phyloP scores from a whole-genome alignment of 2,329 filamentous ascomycete genomes.

The Didymellaceae sp. region DNA sequence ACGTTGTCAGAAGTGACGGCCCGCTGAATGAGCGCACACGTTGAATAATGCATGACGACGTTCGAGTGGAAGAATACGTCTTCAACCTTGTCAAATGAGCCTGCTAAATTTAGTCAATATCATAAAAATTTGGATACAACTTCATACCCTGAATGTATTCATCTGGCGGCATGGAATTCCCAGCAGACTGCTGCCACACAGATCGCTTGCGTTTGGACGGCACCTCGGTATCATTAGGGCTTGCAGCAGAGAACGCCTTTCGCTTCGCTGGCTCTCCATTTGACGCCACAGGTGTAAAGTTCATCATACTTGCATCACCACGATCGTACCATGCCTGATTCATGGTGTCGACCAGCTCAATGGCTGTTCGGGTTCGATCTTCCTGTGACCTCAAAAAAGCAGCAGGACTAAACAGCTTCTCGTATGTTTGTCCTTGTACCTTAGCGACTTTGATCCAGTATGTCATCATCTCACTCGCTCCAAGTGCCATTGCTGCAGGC shows the following conservation, averaged over 20 bases:
- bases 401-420: slow-evolving; percentile 47
- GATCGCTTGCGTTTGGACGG: slow-evolving; percentile 30
- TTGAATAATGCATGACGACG: slow-evolving; percentile 44
- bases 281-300: slow-evolving; percentile 4
- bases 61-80: slow-evolving; percentile 44
- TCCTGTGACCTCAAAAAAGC: slow-evolving; percentile 36
- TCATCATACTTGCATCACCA: slow-evolving; percentile 29
- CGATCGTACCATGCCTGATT: slow-evolving; percentile 40
- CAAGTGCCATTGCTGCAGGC: slow-evolving; percentile 8
- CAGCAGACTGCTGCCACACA: slow-evolving; percentile 3
- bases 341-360: slow-evolving; percentile 35
- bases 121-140: background rate
- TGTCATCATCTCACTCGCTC: slow-evolving; percentile 30
- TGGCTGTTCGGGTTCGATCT: slow-evolving; percentile 36
- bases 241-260: slow-evolving; percentile 11
- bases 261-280: slow-evolving; percentile 2
- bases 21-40: slow-evolving; percentile 41
- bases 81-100: slow-evolving; percentile 27
- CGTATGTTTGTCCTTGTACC: slow-evolving; percentile 46
- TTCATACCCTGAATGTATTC: slow-evolving; percentile 25
- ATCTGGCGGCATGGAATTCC: slow-evolving; percentile 2
- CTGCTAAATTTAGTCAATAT: slow-evolving; percentile 3
- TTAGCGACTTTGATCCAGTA: slow-evolving; percentile 46
- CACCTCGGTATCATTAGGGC: slow-evolving; percentile 34
- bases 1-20: slow-evolving; percentile 41